Base-by-base conservation (phyloP, 495 filamentous ascomycete species). In the Hypoxylon fuscum region DNA sequence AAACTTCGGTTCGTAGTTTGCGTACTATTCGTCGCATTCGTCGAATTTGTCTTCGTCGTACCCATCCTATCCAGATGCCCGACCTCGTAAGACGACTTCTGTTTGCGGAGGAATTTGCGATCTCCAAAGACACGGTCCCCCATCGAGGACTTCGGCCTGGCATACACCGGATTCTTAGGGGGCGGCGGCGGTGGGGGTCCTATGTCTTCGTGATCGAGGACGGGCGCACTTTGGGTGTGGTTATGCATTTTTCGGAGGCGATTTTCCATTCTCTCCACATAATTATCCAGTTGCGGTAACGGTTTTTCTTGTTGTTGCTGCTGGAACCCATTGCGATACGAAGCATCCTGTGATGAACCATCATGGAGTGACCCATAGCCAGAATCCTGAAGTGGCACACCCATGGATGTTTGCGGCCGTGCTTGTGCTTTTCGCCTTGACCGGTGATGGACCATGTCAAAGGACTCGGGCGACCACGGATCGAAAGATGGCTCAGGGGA, bases 401-500 rank as follows among this genome's bases (percentile, higher is more conserved):
- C 91, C 63, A 91, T 78, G 0, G 92, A 88, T 10, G 90, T 94
- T 52, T 88, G 77, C 0, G 92, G 88, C 11, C 92, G 81, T 31
- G 71, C 41, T 54, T 77, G 61, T 2, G 64, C 68, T 23, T 69
- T 65, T 17, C 47, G 65, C 57, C 75, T 76, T 12, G 78, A 76
- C 14, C 72, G 75, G 35, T 74, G 72, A 48, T 80, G 74, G 34
- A 86, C 75, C 64, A 82, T 75, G 54, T 96, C 88, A 68, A 94
- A 97, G 5, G 88, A 89, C 67, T 96, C 92, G 1, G 91, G 93
- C 1, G 93, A 95, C 95, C 95, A 98, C 10, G 93, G 90, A 72
- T 92, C 88, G 17, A 87, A 77, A 23, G 83, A 81, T 23, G 72
- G 71, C 56, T 87, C 83, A 12, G 85, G 83, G 15, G 77, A 77